These are phyloP conservation scores for Akanthomyces uredinophilus DNA, from an alignment of 2,329 filamentous ascomycete genomes.

Conservation along the genomic window DNA sequence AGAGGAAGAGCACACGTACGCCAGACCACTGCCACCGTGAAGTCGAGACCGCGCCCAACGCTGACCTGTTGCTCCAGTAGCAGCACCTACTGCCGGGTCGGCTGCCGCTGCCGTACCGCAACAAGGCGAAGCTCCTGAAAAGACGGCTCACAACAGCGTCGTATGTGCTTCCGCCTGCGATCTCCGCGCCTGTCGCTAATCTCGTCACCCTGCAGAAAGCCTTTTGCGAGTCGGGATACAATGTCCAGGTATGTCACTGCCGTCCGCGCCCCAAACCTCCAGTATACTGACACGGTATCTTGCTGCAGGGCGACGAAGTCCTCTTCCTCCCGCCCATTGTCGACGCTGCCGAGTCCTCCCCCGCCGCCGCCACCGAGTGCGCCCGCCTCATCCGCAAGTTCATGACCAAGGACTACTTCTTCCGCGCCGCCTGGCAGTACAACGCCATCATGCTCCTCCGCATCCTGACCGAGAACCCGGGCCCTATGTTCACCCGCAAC, in stretches of 20 bases:
- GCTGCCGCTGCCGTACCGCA: not conserved
- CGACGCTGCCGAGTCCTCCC: conserved; percentile 89
- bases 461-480: conserved; percentile 89
- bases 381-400: conserved; percentile 78
- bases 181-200: not conserved
- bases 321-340: conserved; percentile 90
- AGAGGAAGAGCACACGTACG: conserved; percentile 37
- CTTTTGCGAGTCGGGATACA: conserved; percentile 73
- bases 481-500: conserved; percentile 83
- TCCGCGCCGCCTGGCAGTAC: conserved; percentile 72
- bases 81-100: not conserved
- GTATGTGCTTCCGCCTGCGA: conserved; percentile 38
- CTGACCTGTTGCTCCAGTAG: not conserved
- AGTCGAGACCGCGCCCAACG: conserved; percentile 3
- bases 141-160: conserved; percentile 59
- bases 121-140: conserved; percentile 58
- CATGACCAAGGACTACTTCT: conserved; percentile 65
- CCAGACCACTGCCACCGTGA: not conserved
- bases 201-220: conserved; percentile 50
- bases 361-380: conserved; percentile 75
- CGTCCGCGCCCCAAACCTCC: conserved; percentile 8
- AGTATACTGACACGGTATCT: not conserved
- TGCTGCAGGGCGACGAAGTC: conserved; percentile 72
- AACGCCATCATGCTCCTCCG: conserved; percentile 94
- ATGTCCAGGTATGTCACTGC: conserved; percentile 45